Percentiles rank a stretch among this genome's conserved stretches.
These are phyloP conservation scores for Globisporangium middletonii DNA, from an alignment of 352 stramenopile species.

Conservation along the genomic window DNA sequence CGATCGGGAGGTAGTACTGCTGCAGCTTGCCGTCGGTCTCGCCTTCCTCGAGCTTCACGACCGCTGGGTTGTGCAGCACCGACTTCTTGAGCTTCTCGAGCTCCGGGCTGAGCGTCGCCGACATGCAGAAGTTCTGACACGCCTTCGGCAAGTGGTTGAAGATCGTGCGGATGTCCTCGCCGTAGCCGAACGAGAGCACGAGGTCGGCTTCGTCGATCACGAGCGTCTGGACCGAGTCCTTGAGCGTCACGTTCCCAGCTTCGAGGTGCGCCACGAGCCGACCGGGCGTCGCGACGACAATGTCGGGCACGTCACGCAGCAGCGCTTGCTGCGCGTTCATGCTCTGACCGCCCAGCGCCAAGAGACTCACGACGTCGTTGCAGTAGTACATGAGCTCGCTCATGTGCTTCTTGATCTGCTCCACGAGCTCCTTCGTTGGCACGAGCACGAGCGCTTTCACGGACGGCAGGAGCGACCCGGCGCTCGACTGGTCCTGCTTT, in stretches of 20 bases:
- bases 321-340: slow-evolving; percentile 86
- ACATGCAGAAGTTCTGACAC: slow-evolving; percentile 98
- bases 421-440: slow-evolving; percentile 96
- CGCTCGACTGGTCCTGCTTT: slow-evolving; percentile 55
- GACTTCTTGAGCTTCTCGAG: slow-evolving; percentile 96
- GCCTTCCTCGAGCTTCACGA: slow-evolving; percentile 96
- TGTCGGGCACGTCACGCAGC: slow-evolving; percentile 84
- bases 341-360: slow-evolving; percentile 88
- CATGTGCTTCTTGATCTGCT: slow-evolving; percentile 91
- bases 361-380: slow-evolving; percentile 89
- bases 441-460: slow-evolving; percentile 93
- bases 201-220: slow-evolving; percentile 99
- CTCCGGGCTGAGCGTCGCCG: slow-evolving; percentile 95
- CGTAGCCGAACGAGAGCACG: slow-evolving; percentile 96
- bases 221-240: slow-evolving; percentile 92
- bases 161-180: slow-evolving; percentile 90
- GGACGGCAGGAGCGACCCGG: slow-evolving; percentile 23
- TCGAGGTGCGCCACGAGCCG: slow-evolving; percentile 90
- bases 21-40: slow-evolving; percentile 88
- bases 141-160: slow-evolving; percentile 95
- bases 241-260: slow-evolving; percentile 72
- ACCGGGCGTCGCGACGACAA: slow-evolving; percentile 93
- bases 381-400: slow-evolving; percentile 97
- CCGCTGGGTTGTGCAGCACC: slow-evolving; percentile 95
- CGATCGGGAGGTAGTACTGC: slow-evolving; percentile 94